These are phyloP conservation scores for Podaxis sp. DNA, from an alignment of 768 basidiomycete genomes.

Conservation along the genomic window DNA sequence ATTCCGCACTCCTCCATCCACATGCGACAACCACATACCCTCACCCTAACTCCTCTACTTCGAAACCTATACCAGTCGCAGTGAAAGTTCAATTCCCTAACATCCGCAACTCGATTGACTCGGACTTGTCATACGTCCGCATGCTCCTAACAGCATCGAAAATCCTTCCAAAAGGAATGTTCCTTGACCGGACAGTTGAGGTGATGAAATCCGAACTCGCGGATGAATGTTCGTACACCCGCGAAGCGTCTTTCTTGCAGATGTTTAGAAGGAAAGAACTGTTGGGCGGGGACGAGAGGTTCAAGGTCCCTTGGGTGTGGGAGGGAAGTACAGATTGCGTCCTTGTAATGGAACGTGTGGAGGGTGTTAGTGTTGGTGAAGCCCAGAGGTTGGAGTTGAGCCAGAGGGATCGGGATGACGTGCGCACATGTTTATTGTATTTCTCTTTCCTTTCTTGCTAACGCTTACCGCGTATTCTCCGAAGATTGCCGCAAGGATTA, in stretches of 20 bases:
- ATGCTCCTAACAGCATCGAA: slow-evolving; percentile 75
- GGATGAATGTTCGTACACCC: slow-evolving; percentile 88
- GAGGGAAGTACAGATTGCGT: slow-evolving; percentile 77
- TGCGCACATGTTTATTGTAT: slow-evolving; percentile 24
- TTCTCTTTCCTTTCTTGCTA: background rate
- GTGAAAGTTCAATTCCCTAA: slow-evolving; percentile 96
- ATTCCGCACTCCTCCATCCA: slow-evolving; percentile 60
- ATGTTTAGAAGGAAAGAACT: slow-evolving; percentile 48
- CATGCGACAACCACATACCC: slow-evolving; percentile 25
- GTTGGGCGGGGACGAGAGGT: slow-evolving; percentile 58
- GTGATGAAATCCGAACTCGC: slow-evolving; percentile 87
- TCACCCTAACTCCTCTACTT: background rate
- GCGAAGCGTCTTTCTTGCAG: slow-evolving; percentile 72
- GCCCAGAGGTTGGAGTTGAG: slow-evolving; percentile 46
- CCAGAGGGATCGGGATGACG: slow-evolving; percentile 69
- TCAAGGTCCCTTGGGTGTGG: slow-evolving; percentile 86
- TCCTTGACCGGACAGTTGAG: slow-evolving; percentile 82
- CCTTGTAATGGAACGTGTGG: slow-evolving; percentile 84
- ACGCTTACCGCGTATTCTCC: background rate
- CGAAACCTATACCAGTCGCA: slow-evolving; percentile 41
- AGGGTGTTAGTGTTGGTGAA: slow-evolving; percentile 78
- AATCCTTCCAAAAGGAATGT: slow-evolving; percentile 83
- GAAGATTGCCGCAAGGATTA: slow-evolving; percentile 79
- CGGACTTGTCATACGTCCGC: slow-evolving; percentile 83
- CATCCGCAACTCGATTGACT: slow-evolving; percentile 79